Evolutionary conservation across 1,284 basidiomycete genomes (phyloP).

Genomic region (Hymenochaete sp.): DNA sequence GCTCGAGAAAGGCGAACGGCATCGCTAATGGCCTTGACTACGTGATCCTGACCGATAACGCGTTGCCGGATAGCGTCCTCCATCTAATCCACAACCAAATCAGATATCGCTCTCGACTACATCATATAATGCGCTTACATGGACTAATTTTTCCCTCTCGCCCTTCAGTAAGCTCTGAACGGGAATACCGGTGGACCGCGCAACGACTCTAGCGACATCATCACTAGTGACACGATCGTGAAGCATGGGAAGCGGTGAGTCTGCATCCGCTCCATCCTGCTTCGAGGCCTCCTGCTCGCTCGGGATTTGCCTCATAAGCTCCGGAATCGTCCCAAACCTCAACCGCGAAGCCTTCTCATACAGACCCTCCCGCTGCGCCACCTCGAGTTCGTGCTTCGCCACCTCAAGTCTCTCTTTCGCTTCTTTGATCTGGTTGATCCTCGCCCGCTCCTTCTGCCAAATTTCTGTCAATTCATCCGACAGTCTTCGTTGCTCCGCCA

Average conservation of each 20-base stretch:
- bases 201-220: conserved; percentile 84
- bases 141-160: conserved; percentile 84
- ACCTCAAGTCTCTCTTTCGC: conserved; percentile 77
- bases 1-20: conserved; percentile 88
- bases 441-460: conserved; percentile 76
- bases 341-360: conserved; percentile 77
- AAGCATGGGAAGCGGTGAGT: conserved; percentile 50
- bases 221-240: conserved; percentile 83
- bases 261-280: conserved; percentile 27
- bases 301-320: conserved; percentile 69
- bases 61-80: conserved; percentile 68
- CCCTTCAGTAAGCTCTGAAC: conserved; percentile 84
- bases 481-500: conserved; percentile 52
- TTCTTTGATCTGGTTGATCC: conserved; percentile 71
- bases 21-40: conserved; percentile 73
- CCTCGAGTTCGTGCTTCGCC: conserved; percentile 79
- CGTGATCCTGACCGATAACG: conserved; percentile 86
- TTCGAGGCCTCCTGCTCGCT: conserved; percentile 41
- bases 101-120: conserved; percentile 7
- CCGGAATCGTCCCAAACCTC: conserved; percentile 79
- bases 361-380: conserved; percentile 78
- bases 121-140: conserved; percentile 42
- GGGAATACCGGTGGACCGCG: conserved; percentile 87
- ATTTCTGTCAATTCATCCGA: conserved; percentile 54
- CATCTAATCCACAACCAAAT: conserved; percentile 51